phyloP scores from a whole-genome alignment of 768 basidiomycete genomes.

The Boletus speciosus region DNA sequence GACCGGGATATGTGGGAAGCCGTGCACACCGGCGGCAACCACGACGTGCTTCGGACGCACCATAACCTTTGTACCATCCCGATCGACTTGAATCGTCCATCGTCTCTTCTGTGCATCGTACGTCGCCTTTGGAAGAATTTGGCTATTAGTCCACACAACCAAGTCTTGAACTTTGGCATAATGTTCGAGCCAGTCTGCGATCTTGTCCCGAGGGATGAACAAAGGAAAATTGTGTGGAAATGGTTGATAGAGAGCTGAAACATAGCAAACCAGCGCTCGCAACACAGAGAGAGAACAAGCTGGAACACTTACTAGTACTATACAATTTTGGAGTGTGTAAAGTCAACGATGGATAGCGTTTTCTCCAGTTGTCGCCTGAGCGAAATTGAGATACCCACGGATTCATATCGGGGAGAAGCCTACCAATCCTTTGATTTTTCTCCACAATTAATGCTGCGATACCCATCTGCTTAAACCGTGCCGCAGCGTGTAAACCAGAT shows the following conservation, averaged over 20 bases:
- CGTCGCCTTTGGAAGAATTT: conserved; percentile 1
- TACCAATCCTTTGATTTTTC: conserved; percentile 4
- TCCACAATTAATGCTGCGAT: background rate
- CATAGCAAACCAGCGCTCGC: background rate
- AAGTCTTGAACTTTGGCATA: conserved; percentile 4
- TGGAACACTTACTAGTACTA: background rate
- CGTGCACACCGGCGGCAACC: conserved; percentile 3
- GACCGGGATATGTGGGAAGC: background rate
- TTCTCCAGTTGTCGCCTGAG: conserved; percentile 5
- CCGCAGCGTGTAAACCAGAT: background rate
- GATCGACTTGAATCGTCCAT: conserved; percentile 1
- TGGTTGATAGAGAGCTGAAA: conserved; percentile 2
- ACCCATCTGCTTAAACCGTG: conserved; percentile 2
- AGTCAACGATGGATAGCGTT: conserved; percentile 6
- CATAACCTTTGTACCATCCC: background rate
- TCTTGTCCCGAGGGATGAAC: conserved; percentile 3
- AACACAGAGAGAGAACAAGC: background rate
- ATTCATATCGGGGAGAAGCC: background rate
- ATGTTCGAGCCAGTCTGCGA: conserved; percentile 5
- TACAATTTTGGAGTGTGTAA: background rate
- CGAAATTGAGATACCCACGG: background rate
- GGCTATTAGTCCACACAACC: conserved; percentile 6
- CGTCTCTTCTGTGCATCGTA: conserved; percentile 1
- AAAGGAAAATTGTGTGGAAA: conserved; percentile 3
- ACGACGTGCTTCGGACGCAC: conserved; percentile 3